Evolutionary conservation across 1,139 yeast species (phyloP).

Genomic region (Scheffersomyces parashehatae): DNA sequence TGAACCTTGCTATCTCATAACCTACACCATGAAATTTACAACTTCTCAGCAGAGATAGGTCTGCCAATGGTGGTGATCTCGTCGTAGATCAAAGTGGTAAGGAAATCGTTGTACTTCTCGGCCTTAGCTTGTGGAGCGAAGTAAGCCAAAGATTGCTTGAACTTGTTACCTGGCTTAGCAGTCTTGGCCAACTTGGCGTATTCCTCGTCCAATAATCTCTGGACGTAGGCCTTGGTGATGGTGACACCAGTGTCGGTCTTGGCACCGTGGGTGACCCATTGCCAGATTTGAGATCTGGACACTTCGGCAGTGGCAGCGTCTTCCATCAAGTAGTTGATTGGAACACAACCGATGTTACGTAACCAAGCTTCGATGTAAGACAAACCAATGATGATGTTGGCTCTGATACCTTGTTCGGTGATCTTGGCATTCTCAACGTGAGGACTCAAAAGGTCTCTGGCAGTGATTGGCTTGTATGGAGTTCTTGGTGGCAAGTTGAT

Average conservation of each 20-base stretch:
- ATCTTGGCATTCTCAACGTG: slow-evolving; percentile 62
- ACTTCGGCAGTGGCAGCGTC: slow-evolving; percentile 90
- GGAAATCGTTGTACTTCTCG: slow-evolving; percentile 69
- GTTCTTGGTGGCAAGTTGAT: slow-evolving; percentile 58
- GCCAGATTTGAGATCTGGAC: slow-evolving; percentile 78
- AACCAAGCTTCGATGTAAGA: slow-evolving; percentile 85
- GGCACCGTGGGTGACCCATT: slow-evolving; percentile 79
- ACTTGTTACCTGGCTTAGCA: slow-evolving; percentile 54
- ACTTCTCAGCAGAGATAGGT: slow-evolving; percentile 45
- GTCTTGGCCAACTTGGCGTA: slow-evolving; percentile 52
- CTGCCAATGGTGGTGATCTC: slow-evolving; percentile 55
- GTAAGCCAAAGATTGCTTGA: slow-evolving; percentile 64
- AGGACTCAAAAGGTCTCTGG: slow-evolving; percentile 71
- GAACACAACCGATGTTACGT: slow-evolving; percentile 77
- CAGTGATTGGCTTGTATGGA: slow-evolving; percentile 53
- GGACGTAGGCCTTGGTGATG: slow-evolving; percentile 59
- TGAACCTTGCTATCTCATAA: too few relatives aligned
- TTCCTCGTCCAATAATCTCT: slow-evolving; percentile 61
- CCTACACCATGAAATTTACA: slow-evolving; percentile 21
- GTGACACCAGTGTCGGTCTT: slow-evolving; percentile 58
- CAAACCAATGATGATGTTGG: slow-evolving; percentile 70
- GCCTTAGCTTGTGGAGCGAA: slow-evolving; percentile 69
- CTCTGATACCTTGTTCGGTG: slow-evolving; percentile 73
- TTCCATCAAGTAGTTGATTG: slow-evolving; percentile 82
- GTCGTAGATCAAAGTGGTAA: slow-evolving; percentile 51